These are phyloP conservation scores for Suillus paluster DNA, from an alignment of 768 basidiomycete species.

Conservation along the genomic window DNA sequence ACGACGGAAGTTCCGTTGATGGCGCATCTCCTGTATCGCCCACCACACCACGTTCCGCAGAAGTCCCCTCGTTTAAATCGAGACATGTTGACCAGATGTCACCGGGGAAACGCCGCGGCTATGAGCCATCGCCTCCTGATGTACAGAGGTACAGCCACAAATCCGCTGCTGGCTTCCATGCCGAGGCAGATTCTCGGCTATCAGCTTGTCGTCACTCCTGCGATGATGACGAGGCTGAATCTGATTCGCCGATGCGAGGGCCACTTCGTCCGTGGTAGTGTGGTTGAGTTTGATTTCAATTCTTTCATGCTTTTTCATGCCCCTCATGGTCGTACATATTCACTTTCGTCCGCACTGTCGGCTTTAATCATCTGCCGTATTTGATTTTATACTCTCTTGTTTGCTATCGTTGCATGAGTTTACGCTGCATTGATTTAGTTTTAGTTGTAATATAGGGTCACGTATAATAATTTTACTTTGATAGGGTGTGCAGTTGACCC, in stretches of 20 bases:
- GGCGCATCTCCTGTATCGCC: slow-evolving; percentile 60
- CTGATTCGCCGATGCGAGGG: slow-evolving; percentile 33
- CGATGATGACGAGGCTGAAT: slow-evolving; percentile 43
- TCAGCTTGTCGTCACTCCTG: slow-evolving; percentile 30
- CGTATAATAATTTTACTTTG: slow-evolving; percentile 6
- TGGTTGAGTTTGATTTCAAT: not conserved
- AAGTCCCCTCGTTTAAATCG: slow-evolving; percentile 19
- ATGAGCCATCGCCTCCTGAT: slow-evolving; percentile 15
- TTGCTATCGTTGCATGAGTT: slow-evolving; percentile 12
- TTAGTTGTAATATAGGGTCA: slow-evolving; percentile 12
- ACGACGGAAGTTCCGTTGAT: slow-evolving; percentile 51
- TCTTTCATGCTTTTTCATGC: not conserved
- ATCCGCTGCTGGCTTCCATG: slow-evolving; percentile 18
- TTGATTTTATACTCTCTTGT: slow-evolving; percentile 12
- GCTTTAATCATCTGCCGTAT: slow-evolving; percentile 11
- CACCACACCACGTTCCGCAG: slow-evolving; percentile 54
- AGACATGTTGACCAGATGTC: slow-evolving; percentile 21
- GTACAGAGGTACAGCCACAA: slow-evolving; percentile 23
- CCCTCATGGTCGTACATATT: slow-evolving; percentile 10
- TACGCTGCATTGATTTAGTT: slow-evolving; percentile 10
- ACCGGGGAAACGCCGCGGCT: slow-evolving; percentile 14
- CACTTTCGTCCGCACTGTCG: slow-evolving; percentile 12
- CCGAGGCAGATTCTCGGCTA: slow-evolving; percentile 26
- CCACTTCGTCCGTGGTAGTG: slow-evolving; percentile 54
- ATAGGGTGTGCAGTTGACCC: not conserved